Percentiles rank a stretch among this genome's conserved stretches.
Conservation (phyloP, 2,329 filamentous ascomycete genomes). For the Alternaria ethzedia region DNA sequence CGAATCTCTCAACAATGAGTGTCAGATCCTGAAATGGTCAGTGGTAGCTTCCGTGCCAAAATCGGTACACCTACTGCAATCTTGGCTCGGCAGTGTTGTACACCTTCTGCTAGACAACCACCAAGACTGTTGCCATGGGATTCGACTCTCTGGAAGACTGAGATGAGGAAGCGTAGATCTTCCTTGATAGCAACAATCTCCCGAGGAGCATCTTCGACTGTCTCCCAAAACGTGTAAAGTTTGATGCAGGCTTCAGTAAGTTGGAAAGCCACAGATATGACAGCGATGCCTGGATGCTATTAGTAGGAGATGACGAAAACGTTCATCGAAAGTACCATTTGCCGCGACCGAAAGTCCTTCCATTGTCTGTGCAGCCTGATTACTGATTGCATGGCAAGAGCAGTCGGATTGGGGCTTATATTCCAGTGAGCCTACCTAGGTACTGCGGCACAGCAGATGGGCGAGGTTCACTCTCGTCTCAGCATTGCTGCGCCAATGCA, state of each 20-base stretch:
- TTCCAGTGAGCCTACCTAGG: not conserved
- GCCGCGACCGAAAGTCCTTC: not conserved
- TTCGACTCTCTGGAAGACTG: conserved; percentile 15
- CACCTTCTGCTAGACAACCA: conserved; percentile 14
- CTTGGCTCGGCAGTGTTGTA: conserved; percentile 17
- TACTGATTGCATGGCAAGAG: not conserved
- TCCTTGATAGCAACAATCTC: conserved; percentile 19
- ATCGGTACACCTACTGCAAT: not conserved
- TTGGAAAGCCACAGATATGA: not conserved
- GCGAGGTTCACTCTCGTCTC: not conserved
- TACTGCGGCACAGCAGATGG: not conserved
- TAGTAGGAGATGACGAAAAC: not conserved
- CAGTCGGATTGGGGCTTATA: not conserved
- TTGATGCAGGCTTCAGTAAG: not conserved
- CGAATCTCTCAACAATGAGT: not conserved
- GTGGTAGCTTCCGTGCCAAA: not conserved
- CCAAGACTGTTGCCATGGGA: not conserved
- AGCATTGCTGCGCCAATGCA: not conserved
- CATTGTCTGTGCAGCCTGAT: not conserved
- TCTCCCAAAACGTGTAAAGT: conserved; percentile 20
- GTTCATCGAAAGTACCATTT: not conserved
- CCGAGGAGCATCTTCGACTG: conserved; percentile 17
- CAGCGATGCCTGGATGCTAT: not conserved
- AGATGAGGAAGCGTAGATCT: conserved; percentile 17
- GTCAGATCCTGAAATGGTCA: not conserved